Percentiles rank a stretch among this genome's conserved stretches.
Conservation (phyloP, 2,329 filamentous ascomycete species). For the Exophiala sp. region DNA sequence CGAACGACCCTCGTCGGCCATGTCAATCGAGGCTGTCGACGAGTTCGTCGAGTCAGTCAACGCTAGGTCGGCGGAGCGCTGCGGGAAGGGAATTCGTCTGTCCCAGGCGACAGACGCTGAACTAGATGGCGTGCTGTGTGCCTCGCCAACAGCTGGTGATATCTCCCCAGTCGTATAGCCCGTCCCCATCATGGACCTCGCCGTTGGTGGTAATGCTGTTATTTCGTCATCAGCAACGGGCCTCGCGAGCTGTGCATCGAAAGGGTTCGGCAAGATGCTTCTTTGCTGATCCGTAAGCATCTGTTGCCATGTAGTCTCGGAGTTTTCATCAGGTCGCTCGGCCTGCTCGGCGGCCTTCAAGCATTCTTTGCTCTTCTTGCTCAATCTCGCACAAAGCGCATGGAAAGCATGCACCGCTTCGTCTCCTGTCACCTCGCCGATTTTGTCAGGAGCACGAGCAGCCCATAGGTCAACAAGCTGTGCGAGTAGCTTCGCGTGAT, state of each 20-base stretch:
- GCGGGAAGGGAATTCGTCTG: constrained; percentile 39
- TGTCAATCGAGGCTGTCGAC: constrained; percentile 37
- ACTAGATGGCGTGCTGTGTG: constrained; percentile 44
- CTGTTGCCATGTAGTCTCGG: constrained; percentile 47
- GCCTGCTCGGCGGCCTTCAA: constrained; percentile 44
- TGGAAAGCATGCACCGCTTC: constrained; percentile 42
- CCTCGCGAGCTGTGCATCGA: constrained; percentile 14
- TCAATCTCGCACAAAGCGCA: constrained; percentile 38
- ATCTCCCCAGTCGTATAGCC: constrained; percentile 9
- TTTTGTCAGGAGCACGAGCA: constrained; percentile 36
- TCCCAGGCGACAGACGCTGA: constrained; percentile 42
- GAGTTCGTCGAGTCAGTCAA: constrained; percentile 44
- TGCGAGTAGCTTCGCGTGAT: constrained; percentile 78
- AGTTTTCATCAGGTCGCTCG: constrained; percentile 42
- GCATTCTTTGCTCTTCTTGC: constrained; percentile 42
- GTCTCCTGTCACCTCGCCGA: constrained; percentile 37
- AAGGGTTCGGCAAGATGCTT: constrained; percentile 21
- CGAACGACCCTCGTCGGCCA: constrained; percentile 37
- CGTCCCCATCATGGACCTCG: constrained; percentile 12
- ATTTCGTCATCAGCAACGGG: constrained; percentile 17
- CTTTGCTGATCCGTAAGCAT: constrained; percentile 45
- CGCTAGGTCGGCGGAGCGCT: constrained; percentile 38
- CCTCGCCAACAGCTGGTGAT: constrained; percentile 24
- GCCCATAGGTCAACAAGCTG: constrained; percentile 63
- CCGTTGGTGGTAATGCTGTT: constrained; percentile 26